Evolutionary conservation across 1,284 basidiomycete genomes (phyloP), one percentile per base, ranked within the genome.

Genomic region (Cryptococcus sp.): DNA sequence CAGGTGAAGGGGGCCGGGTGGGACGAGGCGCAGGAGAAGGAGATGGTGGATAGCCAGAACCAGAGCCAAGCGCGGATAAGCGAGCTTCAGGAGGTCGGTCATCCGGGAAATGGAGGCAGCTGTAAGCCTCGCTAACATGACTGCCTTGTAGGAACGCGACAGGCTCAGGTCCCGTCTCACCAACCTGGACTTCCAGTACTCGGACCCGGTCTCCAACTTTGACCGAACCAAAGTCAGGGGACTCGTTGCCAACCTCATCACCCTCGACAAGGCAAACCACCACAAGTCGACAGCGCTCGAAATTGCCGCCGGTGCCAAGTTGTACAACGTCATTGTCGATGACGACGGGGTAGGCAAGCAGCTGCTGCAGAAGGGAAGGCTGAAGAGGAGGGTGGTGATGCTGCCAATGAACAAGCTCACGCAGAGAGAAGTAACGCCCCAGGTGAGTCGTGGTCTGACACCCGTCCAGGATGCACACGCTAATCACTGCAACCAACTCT

Each of bases 311-410:
- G 93, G 94, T 2, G 87, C 85, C 1, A 87, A 88, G 62, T 81
- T 98, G n/a, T 97, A 91, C 79, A 94, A 98, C 61, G 88, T 95
- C 40, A 89, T 98, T 20, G 91, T 98, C 20, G 86, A 95, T 66
- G 87, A 96, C 72, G 91, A 97, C 75, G 83, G 83, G 57, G 85
- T 94, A 52, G 93, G 92, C 43, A 89, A 89, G 62, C 86, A 90
- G 42, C 82, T 98, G 24, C 80, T 99, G 47, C 85, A 90, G 50
- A 73, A 73, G 57, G 91, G 92, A 35, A 82, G 82, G 55, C 84
- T 98, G 64, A 87, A 85, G 78, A 93, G 90, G 77, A 87, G 92
- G 20, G 89, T 96, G 24, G 97, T 92, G 0, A 86, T 97, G 69
- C 93, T 98, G 63, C 95, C 95, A 0, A 80, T 98, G 43, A 95